Percentiles rank a stretch among this genome's conserved stretches.
These are phyloP conservation scores for Cercis canadensis DNA, from an alignment of 306 rosid genomes.

Conservation along the genomic window DNA sequence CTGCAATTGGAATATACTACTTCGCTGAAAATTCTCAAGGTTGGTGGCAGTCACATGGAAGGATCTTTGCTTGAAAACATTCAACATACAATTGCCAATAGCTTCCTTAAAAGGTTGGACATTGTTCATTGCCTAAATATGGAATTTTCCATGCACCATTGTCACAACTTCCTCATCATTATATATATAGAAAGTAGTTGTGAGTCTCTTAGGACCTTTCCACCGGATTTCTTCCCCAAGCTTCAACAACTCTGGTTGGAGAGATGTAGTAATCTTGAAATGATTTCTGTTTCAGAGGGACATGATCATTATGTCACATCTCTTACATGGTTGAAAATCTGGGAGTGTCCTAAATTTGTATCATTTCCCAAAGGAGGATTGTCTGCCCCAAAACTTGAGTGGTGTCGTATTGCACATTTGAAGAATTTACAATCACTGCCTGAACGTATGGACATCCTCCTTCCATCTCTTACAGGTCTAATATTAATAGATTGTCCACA, in stretches of 20 bases:
- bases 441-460: background rate
- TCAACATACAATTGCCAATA: background rate
- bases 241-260: too few species aligned
- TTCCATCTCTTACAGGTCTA: constrained; percentile 18
- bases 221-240: too few species aligned
- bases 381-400: too few species aligned
- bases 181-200: too few species aligned
- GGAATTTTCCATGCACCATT: constrained; percentile 9
- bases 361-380: too few species aligned
- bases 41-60: too few species aligned
- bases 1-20: background rate
- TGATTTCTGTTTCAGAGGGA: too few species aligned
- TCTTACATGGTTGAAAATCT: too few species aligned
- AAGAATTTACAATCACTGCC: background rate
- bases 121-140: background rate
- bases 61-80: constrained; percentile 26
- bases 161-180: background rate
- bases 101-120: background rate
- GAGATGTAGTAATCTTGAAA: too few species aligned
- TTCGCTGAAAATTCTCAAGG: background rate
- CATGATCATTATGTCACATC: too few species aligned
- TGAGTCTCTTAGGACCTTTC: too few species aligned
- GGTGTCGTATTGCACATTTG: background rate
- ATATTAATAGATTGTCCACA: background rate
- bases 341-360: too few species aligned